phyloP scores from a whole-genome alignment of 805 yeast species.

The Brettanomyces sp. region DNA sequence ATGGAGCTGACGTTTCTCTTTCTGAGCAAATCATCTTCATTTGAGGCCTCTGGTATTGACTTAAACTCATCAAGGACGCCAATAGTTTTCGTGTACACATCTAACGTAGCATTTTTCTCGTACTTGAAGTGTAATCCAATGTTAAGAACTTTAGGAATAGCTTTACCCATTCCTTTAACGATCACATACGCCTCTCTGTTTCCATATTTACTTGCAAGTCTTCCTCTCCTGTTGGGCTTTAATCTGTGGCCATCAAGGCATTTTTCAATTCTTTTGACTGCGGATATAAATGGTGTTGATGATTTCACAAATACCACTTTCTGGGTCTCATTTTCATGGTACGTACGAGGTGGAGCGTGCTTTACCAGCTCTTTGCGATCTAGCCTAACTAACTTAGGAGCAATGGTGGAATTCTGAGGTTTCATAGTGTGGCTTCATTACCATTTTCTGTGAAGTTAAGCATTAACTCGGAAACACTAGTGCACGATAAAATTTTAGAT shows the following conservation, averaged over 20 bases:
- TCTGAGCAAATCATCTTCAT: slow-evolving; percentile 21
- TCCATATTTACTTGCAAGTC: slow-evolving; percentile 9
- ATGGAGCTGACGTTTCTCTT: slow-evolving; percentile 40
- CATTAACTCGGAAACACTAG: too few species aligned
- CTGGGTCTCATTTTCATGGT: slow-evolving; percentile 34
- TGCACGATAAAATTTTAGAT: too few species aligned
- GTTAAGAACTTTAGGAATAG: slow-evolving; percentile 54
- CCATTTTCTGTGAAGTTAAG: too few species aligned
- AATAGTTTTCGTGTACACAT: slow-evolving; percentile 53
- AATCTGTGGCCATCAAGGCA: slow-evolving; percentile 27
- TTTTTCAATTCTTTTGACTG: slow-evolving; percentile 54
- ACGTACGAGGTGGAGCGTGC: slow-evolving; percentile 42
- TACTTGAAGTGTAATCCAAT: slow-evolving; percentile 52
- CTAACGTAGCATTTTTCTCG: slow-evolving; percentile 42
- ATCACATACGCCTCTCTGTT: slow-evolving; percentile 33
- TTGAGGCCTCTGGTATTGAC: slow-evolving; percentile 4
- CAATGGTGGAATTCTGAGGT: background rate
- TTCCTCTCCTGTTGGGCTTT: slow-evolving; percentile 34
- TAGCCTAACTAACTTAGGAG: slow-evolving; percentile 1
- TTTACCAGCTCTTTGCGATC: slow-evolving; percentile 34
- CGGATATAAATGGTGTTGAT: slow-evolving; percentile 64
- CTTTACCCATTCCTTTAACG: slow-evolving; percentile 69
- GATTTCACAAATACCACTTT: slow-evolving; percentile 51
- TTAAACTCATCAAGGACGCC: slow-evolving; percentile 64
- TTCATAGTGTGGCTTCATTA: background rate